A percentile compares a stretch with the other conserved stretches of the same genome.
phyloP scores from a whole-genome alignment of 768 basidiomycete genomes.

The Mycena belliarum region DNA sequence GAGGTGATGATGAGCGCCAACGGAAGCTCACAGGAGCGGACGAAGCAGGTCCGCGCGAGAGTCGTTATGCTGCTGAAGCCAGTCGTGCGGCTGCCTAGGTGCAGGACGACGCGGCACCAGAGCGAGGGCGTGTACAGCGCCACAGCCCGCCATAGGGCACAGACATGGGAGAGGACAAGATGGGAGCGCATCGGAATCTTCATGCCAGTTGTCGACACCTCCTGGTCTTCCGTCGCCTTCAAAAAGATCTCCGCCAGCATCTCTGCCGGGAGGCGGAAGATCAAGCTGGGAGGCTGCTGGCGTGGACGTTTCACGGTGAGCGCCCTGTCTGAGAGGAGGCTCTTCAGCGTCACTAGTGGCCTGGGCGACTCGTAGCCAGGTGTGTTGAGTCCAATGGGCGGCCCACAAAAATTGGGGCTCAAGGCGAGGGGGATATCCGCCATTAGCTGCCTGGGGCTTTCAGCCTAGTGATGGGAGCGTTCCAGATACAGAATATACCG shows the following conservation, averaged over 20 bases:
- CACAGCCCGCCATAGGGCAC: constrained; percentile 34
- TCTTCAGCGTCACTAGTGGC: constrained; percentile 12
- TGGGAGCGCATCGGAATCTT: constrained; percentile 26
- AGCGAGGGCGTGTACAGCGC: constrained; percentile 33
- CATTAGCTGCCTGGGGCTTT: too few species aligned
- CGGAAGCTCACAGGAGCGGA: constrained; percentile 17
- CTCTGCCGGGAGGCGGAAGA: constrained; percentile 20
- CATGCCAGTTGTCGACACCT: not conserved
- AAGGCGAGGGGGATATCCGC: constrained; percentile 1
- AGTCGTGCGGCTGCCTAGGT: constrained; percentile 4
- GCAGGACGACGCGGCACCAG: constrained; percentile 27
- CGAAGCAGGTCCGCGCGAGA: constrained; percentile 14
- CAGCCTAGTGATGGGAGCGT: too few species aligned
- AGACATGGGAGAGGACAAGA: constrained; percentile 37
- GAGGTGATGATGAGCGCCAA: constrained; percentile 13
- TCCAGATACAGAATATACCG: too few species aligned
- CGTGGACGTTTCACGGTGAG: constrained; percentile 9
- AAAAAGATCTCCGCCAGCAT: constrained; percentile 18
- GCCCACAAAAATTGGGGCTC: constrained; percentile 5
- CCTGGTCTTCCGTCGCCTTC: constrained; percentile 8
- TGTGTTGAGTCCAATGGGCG: not conserved
- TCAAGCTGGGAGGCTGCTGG: constrained; percentile 13
- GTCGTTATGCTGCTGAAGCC: constrained; percentile 1
- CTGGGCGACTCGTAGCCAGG: too few species aligned
- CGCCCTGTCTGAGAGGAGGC: constrained; percentile 5